These are phyloP conservation scores for Lichtheimia corymbifera DNA, from an alignment of 371 early-diverging fungal species.

Conservation along the genomic window DNA sequence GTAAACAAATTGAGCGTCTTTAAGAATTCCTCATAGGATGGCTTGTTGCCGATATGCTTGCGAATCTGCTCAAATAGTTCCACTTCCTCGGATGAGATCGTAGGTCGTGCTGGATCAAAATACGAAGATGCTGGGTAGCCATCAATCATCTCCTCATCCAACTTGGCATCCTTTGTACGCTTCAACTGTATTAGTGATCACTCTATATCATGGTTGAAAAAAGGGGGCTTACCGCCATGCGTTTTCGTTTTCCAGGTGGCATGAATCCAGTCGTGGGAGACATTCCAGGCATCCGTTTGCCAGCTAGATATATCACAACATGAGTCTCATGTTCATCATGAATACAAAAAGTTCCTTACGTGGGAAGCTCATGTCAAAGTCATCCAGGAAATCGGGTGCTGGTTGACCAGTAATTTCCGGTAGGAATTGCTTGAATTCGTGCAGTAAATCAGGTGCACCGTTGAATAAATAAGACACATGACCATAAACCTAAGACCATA, in stretches of 20 bases:
- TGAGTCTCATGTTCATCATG: too few species aligned
- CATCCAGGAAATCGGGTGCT: slow-evolving; percentile 14
- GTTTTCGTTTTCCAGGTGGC: slow-evolving; percentile 15
- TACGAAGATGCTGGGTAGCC: slow-evolving; percentile 15
- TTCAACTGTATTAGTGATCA: background rate
- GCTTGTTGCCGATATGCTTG: slow-evolving; percentile 75
- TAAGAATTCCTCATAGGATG: slow-evolving; percentile 91
- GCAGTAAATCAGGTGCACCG: slow-evolving; percentile 81
- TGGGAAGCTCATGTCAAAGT: slow-evolving; percentile 5
- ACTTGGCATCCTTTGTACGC: slow-evolving; percentile 5
- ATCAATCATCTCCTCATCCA: slow-evolving; percentile 16
- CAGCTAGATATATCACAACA: slow-evolving; percentile 1
- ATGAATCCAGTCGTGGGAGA: background rate
- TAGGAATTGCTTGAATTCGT: slow-evolving; percentile 93
- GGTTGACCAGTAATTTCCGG: slow-evolving; percentile 58
- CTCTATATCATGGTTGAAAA: background rate
- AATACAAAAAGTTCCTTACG: too few species aligned
- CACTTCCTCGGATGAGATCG: slow-evolving; percentile 69
- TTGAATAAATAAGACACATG: slow-evolving; percentile 84
- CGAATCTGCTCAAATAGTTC: slow-evolving; percentile 90
- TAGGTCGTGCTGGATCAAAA: slow-evolving; percentile 13
- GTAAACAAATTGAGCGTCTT: slow-evolving; percentile 93
- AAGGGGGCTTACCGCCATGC: slow-evolving; percentile 5
- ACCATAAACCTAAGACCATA: slow-evolving; percentile 48
- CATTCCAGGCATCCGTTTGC: slow-evolving; percentile 8